Percentiles rank a stretch among this genome's conserved stretches.
Conservation (phyloP, 345 rosid species). For the Camelina laxa region DNA sequence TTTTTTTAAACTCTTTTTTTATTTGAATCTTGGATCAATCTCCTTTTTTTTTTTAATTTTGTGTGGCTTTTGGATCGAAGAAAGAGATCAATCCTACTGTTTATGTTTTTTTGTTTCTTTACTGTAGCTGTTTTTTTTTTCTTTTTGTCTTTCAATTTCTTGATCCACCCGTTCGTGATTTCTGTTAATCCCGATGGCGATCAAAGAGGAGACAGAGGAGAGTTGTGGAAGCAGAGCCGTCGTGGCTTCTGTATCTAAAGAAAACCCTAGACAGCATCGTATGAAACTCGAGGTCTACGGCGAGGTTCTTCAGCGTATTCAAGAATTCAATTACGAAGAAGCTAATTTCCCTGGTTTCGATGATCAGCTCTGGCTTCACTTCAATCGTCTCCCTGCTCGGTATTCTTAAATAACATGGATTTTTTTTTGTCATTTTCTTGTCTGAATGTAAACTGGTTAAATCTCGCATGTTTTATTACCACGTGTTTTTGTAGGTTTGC, state of each 20-base stretch:
- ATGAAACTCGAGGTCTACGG: slow-evolving; percentile 86
- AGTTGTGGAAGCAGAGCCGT: slow-evolving; percentile 88
- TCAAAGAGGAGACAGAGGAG: slow-evolving; percentile 79
- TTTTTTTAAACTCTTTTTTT: neutral
- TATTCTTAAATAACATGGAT: slow-evolving; percentile 10
- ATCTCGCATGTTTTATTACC: neutral
- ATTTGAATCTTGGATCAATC: slow-evolving; percentile 45
- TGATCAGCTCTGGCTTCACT: slow-evolving; percentile 96
- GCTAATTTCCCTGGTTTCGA: slow-evolving; percentile 79
- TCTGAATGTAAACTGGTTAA: neutral
- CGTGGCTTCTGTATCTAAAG: slow-evolving; percentile 55
- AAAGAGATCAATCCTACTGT: slow-evolving; percentile 18
- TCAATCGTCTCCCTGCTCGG: slow-evolving; percentile 98
- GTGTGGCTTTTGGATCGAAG: slow-evolving; percentile 14
- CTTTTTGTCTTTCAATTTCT: neutral
- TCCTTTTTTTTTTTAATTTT: neutral
- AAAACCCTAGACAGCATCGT: slow-evolving; percentile 67
- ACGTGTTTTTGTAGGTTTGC: neutral
- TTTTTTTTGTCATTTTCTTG: neutral
- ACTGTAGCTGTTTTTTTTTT: neutral
- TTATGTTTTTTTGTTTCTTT: slow-evolving; percentile 39
- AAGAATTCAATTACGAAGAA: slow-evolving; percentile 71
- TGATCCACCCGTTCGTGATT: neutral
- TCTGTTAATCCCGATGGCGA: slow-evolving; percentile 58
- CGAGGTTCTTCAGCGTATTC: slow-evolving; percentile 79